Evolutionary conservation across 495 filamentous ascomycete genomes (phyloP), one percentile per base, ranked within the genome.

Genomic region (Monascus purpureus): DNA sequence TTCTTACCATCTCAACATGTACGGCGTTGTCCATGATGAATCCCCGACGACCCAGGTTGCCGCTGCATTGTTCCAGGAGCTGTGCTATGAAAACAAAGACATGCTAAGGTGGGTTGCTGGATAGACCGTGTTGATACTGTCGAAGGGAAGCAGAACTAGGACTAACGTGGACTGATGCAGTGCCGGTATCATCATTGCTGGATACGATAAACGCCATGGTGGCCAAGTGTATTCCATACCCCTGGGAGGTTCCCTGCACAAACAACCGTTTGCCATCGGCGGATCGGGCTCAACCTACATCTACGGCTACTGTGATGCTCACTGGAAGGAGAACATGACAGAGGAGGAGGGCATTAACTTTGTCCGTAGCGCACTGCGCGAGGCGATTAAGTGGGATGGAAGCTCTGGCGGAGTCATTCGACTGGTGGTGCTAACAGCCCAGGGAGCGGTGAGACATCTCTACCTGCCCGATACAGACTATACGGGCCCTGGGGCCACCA

Each of bases 341-440:
- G 88, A 97, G 68, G 67, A 72, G 25, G 85, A 93, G 38, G 92
- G 90, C n/a, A 70, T 97, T 35, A 57, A 75, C 17, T 97, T 96
- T 42, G 92, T 97, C 44, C 93, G 92, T 54, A 77, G 73, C 25
- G 73, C 90, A 8, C 59, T 97, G 53, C 67, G 73, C 46, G 87
- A 97, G 63, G 90, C 90, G 9, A 93, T 97, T 67, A 93, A 93
- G 61, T 96, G 90, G 90, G 90, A 97, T 54, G 88, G 90, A 26
- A 94, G 87, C 64, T 96, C 92, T 8, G 90, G 90, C 33, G 90
- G 92, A 54, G 90, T 97, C 28, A 97, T 97, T 50, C 75, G 90
- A 39, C 75, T 97, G 80, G 92, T 95, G 32, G 90, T 97, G 31
- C 58, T 97, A 63, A 97, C 90, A 33, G 69, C 73, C 25, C 63